Evolutionary conservation across 805 yeast genomes (phyloP).

Genomic region (Lipomyces chichibuensis): DNA sequence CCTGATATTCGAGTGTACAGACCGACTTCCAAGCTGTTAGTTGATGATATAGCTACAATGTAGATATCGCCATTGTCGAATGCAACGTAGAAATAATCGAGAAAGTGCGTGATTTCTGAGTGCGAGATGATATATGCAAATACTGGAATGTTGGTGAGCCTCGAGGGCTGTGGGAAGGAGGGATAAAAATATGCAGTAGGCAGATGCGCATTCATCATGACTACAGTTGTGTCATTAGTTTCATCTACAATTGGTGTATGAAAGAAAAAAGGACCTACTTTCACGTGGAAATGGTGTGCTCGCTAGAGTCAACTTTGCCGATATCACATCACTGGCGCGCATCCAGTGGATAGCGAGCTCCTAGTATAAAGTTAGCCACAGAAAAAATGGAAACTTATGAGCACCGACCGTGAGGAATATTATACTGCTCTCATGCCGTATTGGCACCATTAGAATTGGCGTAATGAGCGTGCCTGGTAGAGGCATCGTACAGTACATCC

Average conservation of each 20-base stretch:
- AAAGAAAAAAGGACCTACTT: neutral
- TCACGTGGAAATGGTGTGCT: constrained; percentile 3
- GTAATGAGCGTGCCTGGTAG: constrained; percentile 3
- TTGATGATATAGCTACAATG: constrained; percentile 6
- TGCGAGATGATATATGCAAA: neutral
- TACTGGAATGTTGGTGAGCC: neutral
- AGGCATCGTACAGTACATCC: constrained; percentile 10
- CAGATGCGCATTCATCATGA: neutral
- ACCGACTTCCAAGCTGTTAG: neutral
- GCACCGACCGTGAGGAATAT: constrained; percentile 15
- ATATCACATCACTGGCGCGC: constrained; percentile 14
- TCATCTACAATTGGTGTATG: neutral
- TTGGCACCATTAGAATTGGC: constrained; percentile 25
- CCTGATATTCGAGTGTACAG: constrained; percentile 3
- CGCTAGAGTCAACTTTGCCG: constrained; percentile 3
- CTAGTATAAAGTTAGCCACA: neutral
- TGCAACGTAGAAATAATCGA: constrained; percentile 26
- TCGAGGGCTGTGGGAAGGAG: neutral
- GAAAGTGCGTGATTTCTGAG: neutral
- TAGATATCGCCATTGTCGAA: constrained; percentile 28
- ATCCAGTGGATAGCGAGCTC: constrained; percentile 9
- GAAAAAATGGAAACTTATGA: neutral
- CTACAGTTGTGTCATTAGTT: neutral
- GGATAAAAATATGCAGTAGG: constrained; percentile 4
- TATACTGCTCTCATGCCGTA: constrained; percentile 9